Evolutionary conservation across 139 green algal species (phyloP), one percentile per base, ranked within the genome.

Genomic region (Asterochloris sp.): DNA sequence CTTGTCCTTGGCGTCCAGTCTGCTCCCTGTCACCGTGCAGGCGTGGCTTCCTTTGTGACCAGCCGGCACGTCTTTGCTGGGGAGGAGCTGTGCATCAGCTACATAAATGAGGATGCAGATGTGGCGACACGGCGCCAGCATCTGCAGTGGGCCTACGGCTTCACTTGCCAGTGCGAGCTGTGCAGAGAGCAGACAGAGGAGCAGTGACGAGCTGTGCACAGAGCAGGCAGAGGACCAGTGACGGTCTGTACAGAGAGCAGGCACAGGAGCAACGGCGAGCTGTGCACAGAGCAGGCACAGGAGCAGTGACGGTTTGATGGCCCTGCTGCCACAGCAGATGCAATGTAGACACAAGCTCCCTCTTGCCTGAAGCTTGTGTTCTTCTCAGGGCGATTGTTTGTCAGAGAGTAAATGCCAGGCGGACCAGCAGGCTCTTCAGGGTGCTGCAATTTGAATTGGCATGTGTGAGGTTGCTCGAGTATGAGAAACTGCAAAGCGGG

Each of bases 31-130:
- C 38, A 2, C 38, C 38, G 14, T 81, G 64, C 82, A 85, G 75
- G 62, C 54, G 79, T 67, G 47, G 78, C 69, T 13, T n/a, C 29
- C 11, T 79, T 93, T 19, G 47, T 27, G 8, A 85, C 91, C 10
- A 69, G 73, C 0, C 61, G 81, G 0, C 85, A 91, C 69, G 87
- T 94, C 28, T 62, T 64, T 0, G 13, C 27, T 28, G 82, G 84
- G 16, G 86, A 90, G 78, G 67, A 94, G 84, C 81, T 94, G 28
- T 81, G 16, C n/a, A 89, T 94, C 68, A 85, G 71, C 9, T 94
- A 94, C 79, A 86, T 92, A 8, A 88, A 94, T 29, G n/a, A 69
- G 0, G 82, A 74, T 23, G 28, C 75, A 71, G 62, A 73, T 60
- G 0, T 86, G 13, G 68, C 62, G 10, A 67, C 69, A 27, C 73